These are phyloP conservation scores for Bacterosira constricta DNA, from an alignment of 108 stramenopile genomes.

Conservation along the genomic window DNA sequence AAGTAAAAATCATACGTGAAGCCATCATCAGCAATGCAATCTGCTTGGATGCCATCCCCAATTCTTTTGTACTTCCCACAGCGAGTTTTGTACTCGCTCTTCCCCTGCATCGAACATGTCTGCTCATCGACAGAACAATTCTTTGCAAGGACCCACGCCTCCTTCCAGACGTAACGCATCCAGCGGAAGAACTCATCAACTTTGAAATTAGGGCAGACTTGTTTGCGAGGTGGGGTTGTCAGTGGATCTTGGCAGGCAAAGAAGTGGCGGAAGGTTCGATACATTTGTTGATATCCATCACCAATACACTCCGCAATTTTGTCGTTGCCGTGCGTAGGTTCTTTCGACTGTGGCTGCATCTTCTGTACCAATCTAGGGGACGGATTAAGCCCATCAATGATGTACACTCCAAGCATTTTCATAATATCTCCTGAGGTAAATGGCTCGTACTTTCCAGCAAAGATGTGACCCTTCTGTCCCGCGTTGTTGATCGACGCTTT, in stretches of 20 bases:
- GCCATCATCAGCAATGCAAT: slow-evolving; percentile 24
- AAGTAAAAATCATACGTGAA: slow-evolving; percentile 24
- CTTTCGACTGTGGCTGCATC: slow-evolving; percentile 19
- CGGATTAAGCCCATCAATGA: slow-evolving; percentile 8
- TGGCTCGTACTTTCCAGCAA: background rate
- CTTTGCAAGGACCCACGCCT: slow-evolving; percentile 27
- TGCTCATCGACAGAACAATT: slow-evolving; percentile 19
- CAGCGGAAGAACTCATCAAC: slow-evolving; percentile 26
- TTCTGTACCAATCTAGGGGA: background rate
- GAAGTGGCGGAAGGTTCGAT: slow-evolving; percentile 20
- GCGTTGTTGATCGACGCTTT: slow-evolving; percentile 16
- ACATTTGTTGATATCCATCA: slow-evolving; percentile 4
- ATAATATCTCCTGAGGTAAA: background rate
- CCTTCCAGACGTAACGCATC: slow-evolving; percentile 24
- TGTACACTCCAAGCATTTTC: slow-evolving; percentile 13
- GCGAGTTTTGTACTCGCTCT: slow-evolving; percentile 17
- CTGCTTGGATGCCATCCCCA: background rate
- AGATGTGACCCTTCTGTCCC: slow-evolving; percentile 19
- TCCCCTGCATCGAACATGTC: slow-evolving; percentile 21
- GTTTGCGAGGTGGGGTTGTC: background rate
- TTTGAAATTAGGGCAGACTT: slow-evolving; percentile 22
- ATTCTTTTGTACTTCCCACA: slow-evolving; percentile 19
- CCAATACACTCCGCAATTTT: background rate
- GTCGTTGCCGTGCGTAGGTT: slow-evolving; percentile 19
- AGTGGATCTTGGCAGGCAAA: slow-evolving; percentile 20